Percentiles rank a stretch among this genome's conserved stretches.
These are phyloP conservation scores for Gossypium arboreum DNA, from an alignment of 345 rosid genomes.

Conservation along the genomic window DNA sequence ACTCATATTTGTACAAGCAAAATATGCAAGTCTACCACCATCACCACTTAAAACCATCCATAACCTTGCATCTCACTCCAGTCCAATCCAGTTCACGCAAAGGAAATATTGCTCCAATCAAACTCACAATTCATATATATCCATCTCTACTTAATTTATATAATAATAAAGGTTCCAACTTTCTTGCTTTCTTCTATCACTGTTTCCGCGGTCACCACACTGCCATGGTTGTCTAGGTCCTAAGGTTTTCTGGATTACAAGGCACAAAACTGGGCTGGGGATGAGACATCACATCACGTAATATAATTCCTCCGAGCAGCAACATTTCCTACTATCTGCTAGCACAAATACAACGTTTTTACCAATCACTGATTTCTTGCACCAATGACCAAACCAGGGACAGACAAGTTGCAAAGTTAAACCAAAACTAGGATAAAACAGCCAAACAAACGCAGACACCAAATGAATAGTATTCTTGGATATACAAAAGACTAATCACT, in stretches of 20 bases:
- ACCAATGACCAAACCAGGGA: not conserved
- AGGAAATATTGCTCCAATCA: not conserved
- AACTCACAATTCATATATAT: not conserved
- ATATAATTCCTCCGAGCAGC: constrained; percentile 4
- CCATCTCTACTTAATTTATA: not conserved
- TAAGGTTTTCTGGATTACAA: not conserved
- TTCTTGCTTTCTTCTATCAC: not conserved
- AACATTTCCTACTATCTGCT: constrained; percentile 6
- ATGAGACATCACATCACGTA: not conserved
- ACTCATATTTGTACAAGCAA: constrained; percentile 3
- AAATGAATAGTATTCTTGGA: not conserved
- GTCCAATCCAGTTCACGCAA: not conserved
- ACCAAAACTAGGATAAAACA: not conserved
- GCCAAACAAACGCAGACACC: not conserved
- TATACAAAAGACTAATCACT: not conserved
- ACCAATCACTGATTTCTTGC: not conserved
- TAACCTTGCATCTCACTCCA: not conserved
- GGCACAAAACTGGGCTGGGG: constrained; percentile 8
- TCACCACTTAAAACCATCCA: not conserved
- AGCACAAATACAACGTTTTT: not conserved
- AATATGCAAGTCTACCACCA: not conserved
- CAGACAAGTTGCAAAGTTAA: not conserved
- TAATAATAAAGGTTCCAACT: not conserved
- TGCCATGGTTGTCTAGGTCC: constrained; percentile 2
- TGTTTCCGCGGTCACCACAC: not conserved